phyloP scores from a whole-genome alignment of 2,329 filamentous ascomycete species.

The Penicillium sp. region DNA sequence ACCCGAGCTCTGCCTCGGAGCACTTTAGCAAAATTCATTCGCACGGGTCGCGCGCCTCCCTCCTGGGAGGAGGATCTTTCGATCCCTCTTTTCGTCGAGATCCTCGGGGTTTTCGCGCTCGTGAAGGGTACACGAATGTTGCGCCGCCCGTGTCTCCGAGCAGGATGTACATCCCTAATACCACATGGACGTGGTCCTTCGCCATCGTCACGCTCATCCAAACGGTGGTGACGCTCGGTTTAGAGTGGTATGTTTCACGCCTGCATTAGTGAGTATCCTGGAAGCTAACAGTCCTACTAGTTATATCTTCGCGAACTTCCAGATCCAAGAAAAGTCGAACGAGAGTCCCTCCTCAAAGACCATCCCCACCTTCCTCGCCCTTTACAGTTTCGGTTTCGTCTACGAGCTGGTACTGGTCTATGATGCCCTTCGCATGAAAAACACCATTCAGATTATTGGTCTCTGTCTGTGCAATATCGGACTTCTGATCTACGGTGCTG shows the following conservation, averaged over 20 bases:
- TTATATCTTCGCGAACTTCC: conserved; percentile 86
- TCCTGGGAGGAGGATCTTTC: conserved; percentile 55
- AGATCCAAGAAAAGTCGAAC: conserved; percentile 48
- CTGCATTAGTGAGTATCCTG: not conserved
- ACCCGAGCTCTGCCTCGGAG: conserved; percentile 38
- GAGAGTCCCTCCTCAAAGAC: conserved; percentile 50
- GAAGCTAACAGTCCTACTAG: conserved; percentile 44
- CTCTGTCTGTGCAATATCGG: conserved; percentile 89
- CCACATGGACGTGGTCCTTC: conserved; percentile 84
- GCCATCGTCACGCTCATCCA: conserved; percentile 68
- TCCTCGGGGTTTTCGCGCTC: conserved; percentile 47
- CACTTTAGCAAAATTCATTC: conserved; percentile 51
- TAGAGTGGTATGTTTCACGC: conserved; percentile 68
- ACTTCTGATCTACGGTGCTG: conserved; percentile 83
- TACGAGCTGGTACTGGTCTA: conserved; percentile 87
- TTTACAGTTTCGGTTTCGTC: conserved; percentile 96
- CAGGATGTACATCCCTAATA: conserved; percentile 71
- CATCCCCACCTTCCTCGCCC: conserved; percentile 89
- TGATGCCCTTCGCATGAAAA: conserved; percentile 89
- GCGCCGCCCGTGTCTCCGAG: conserved; percentile 30
- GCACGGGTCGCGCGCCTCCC: conserved; percentile 54
- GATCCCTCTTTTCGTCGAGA: conserved; percentile 49
- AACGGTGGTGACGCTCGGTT: conserved; percentile 70
- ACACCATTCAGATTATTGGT: conserved; percentile 97
- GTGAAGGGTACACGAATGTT: conserved; percentile 46